These are phyloP conservation scores for Rhododendron simsii DNA, from an alignment of 148 eudicot genomes.

Conservation along the genomic window DNA sequence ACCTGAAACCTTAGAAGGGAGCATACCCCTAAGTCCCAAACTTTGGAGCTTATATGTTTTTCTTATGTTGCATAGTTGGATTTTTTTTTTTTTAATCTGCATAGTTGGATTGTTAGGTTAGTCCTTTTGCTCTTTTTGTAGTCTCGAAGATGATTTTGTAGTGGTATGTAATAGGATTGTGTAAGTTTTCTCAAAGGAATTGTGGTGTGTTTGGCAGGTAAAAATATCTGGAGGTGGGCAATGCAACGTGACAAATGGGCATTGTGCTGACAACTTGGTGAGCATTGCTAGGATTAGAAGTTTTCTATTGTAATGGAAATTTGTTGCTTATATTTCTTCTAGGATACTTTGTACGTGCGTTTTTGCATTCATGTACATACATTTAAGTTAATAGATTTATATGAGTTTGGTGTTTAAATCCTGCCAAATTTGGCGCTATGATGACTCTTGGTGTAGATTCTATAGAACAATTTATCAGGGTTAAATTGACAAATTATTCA, in stretches of 20 bases:
- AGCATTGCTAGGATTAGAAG: neutral
- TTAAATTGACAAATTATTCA: neutral
- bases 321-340: neutral
- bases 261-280: conserved; percentile 62
- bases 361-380: too few species aligned
- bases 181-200: neutral
- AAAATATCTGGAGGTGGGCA: conserved; percentile 94
- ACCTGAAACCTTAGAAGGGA: too few species aligned
- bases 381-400: too few species aligned
- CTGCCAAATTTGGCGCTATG: neutral
- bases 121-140: neutral
- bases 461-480: neutral
- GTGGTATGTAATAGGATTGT: neutral
- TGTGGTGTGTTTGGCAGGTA: conserved; percentile 41
- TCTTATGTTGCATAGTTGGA: neutral
- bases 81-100: too few species aligned
- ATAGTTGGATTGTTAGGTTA: neutral
- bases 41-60: too few species aligned
- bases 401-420: neutral
- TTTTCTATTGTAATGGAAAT: neutral
- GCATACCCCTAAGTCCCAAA: too few species aligned
- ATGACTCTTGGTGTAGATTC: neutral
- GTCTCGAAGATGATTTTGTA: neutral
- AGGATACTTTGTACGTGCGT: too few species aligned
- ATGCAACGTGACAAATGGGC: conserved; percentile 93